Conservation (phyloP, 2,329 filamentous ascomycete species). For the Purpureocillium takamizusanense region DNA sequence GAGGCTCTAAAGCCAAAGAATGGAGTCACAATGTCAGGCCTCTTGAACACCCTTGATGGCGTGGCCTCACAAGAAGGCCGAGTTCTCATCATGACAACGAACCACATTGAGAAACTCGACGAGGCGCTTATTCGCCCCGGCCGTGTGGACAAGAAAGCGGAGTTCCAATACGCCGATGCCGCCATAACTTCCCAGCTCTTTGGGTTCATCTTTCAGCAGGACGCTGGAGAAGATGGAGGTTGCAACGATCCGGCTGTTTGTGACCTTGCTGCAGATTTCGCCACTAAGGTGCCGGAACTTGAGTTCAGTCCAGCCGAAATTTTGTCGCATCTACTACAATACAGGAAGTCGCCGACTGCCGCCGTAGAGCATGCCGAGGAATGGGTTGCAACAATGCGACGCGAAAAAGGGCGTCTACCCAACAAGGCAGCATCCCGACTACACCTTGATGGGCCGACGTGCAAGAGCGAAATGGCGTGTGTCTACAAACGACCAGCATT, state of each 20-base stretch:
- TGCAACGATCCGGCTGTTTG: neutral
- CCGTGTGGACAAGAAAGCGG: constrained; percentile 49
- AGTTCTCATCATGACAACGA: constrained; percentile 17
- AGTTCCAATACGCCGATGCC: constrained; percentile 9
- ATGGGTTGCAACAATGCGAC: neutral
- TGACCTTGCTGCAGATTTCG: constrained; percentile 22
- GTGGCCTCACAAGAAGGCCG: constrained; percentile 11
- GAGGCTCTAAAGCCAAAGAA: neutral
- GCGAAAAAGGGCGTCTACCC: neutral
- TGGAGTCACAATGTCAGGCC: constrained; percentile 9
- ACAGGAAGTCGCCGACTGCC: neutral
- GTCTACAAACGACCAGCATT: neutral
- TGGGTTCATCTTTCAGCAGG: neutral
- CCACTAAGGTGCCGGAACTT: constrained; percentile 31
- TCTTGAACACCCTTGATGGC: constrained; percentile 13
- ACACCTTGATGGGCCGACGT: neutral
- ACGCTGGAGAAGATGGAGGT: neutral
- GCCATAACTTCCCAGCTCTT: neutral
- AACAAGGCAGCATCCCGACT: neutral
- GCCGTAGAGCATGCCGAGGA: neutral
- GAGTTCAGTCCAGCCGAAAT: constrained; percentile 44
- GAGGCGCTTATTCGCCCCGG: constrained; percentile 19
- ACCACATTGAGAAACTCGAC: constrained; percentile 13
- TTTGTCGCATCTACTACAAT: constrained; percentile 5
- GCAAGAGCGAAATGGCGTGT: neutral